Base-by-base conservation (phyloP, 164 flowering plant species). In the Annona cherimola region DNA sequence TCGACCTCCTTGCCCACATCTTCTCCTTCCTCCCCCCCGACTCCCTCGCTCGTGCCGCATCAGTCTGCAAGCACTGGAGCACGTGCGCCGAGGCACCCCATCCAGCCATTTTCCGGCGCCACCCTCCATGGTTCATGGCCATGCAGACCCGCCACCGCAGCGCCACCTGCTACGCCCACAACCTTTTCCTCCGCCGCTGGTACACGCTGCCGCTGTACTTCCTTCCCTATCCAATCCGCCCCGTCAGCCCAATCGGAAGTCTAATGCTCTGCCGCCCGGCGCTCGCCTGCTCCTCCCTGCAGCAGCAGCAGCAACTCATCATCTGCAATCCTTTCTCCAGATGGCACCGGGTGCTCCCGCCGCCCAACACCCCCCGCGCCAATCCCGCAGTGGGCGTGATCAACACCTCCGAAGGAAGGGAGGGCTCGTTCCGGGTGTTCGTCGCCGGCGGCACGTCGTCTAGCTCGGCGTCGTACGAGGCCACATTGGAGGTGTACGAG, bases 11-110 rank as follows among this genome's bases (percentile, higher is more conserved):
- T 44, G 61, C 84, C 74, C 82, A 69, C 71, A 79, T 88, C 81
- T 84, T 88, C 84, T 84, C 92, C 86, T 76, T 79, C 82, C 92
- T 90, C 75, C 20, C 90, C 0, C 83, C 89, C 26, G 87, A 87
- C 73, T 88, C 90, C 72, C 68, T 90, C 19, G 87, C 89, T 18
- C 46, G 84, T 41, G 90, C 92, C 71, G 76, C 66, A 26, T 75
- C 88, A 19, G 69, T 73, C 2, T 87, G 90, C 80, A 74, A 77
- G 68, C 74, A 79, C 18, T 90, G 95, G 95, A 82, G 80, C 73
- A 42, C 55, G 2, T 81, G 85, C 69, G 77, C 77, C 72, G 74
- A 50, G 45, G 41, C 68, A 1, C 42, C 59, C 39, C 1, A 4
- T 67, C 11, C 72, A 20, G 46, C 12, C 40, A 11, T 19, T 1